These are phyloP conservation scores for Solanum neorickii DNA, from an alignment of 257 asterid genomes.

Conservation along the genomic window DNA sequence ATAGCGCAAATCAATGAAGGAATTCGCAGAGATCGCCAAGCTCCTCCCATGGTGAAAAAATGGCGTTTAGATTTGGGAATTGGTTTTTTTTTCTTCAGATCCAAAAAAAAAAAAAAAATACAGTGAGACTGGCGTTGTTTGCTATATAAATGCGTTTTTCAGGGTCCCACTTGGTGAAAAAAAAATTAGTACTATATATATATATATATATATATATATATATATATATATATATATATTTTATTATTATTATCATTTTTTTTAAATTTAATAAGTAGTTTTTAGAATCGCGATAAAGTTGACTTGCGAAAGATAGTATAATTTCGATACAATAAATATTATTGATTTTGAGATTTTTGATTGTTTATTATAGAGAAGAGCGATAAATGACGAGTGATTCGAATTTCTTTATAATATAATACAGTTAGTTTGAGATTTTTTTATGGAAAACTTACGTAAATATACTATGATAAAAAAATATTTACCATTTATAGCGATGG, in stretches of 20 bases:
- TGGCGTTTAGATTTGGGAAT: neutral
- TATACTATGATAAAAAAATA: too few species aligned
- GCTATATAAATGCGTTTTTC: neutral
- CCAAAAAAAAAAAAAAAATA: neutral
- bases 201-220: too few species aligned
- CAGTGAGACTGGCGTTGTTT: neutral
- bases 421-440: neutral
- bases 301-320: neutral
- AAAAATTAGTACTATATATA: too few species aligned
- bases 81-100: neutral
- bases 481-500: too few species aligned
- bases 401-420: neutral
- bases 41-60: conserved; percentile 1
- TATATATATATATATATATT: too few species aligned
- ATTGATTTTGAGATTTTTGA: neutral
- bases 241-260: neutral
- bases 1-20: neutral
- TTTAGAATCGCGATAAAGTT: neutral
- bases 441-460: too few species aligned
- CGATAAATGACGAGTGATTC: neutral
- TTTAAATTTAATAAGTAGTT: neutral
- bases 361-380: neutral
- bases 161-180: neutral
- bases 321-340: neutral
- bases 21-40: conserved; percentile 6